phyloP scores from a whole-genome alignment of 805 yeast genomes.

The Candida railenensis region DNA sequence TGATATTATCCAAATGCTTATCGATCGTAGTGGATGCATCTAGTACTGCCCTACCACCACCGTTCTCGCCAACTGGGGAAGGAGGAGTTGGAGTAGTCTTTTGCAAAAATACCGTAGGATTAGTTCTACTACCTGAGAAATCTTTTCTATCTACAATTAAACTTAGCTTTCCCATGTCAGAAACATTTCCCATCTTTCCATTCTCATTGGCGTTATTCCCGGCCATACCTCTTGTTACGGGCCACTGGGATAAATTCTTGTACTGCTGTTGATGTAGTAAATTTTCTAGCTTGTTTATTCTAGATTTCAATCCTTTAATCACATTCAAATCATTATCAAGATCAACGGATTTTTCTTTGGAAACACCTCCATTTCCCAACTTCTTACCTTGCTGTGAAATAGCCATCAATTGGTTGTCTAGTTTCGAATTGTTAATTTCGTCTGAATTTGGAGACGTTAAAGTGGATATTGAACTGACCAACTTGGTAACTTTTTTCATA shows the following conservation, averaged over 20 bases:
- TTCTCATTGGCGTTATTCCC: constrained; percentile 1
- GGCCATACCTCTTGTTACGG: constrained; percentile 22
- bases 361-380: constrained; percentile 10
- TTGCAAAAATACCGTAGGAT: constrained; percentile 1
- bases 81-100: constrained; percentile 1
- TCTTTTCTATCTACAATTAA: constrained; percentile 13
- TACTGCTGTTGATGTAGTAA: constrained; percentile 72
- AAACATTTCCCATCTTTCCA: constrained; percentile 1
- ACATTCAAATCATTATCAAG: constrained; percentile 37
- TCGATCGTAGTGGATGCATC: constrained; percentile 40
- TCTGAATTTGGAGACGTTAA: constrained; percentile 22
- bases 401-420: constrained; percentile 2
- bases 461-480: constrained; percentile 29
- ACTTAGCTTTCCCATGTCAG: constrained; percentile 12
- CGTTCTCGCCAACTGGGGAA: not conserved
- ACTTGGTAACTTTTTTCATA: constrained; percentile 33
- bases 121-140: not conserved
- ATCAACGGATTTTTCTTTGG: constrained; percentile 10
- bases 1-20: constrained; percentile 41
- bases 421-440: constrained; percentile 6
- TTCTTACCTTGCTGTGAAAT: constrained; percentile 7
- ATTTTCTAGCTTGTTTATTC: constrained; percentile 77
- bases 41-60: constrained; percentile 16
- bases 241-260: constrained; percentile 50
- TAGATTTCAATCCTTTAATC: constrained; percentile 61